Evolutionary conservation across 1,284 basidiomycete species (phyloP), one percentile per base, ranked within the genome.

Genomic region (Ganoderma leucocontextum): DNA sequence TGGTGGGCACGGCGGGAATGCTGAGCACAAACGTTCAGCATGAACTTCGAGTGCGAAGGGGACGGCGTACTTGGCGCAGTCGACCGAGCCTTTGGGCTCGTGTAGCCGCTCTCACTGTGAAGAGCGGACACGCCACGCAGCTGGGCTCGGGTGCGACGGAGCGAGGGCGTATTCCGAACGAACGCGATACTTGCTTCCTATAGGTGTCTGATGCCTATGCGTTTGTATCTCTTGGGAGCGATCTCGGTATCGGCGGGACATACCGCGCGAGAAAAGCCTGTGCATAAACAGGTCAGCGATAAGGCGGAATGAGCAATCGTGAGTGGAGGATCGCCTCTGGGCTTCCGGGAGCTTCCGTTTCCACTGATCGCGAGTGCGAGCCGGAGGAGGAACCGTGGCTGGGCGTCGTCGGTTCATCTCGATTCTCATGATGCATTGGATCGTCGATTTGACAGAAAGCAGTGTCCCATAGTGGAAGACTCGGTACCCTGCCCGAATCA

Each of bases 391-490:
- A 41, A 60, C 35, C 35, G 38, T 41, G 25, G n/a, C 38, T 60
- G 13, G 10, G 22, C 58, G 58, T 25, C 22, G 58, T 36, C 2
- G 22, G 22, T 38, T 41, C 22, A 60, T 61, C 33, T n/a, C n/a
- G n/a, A n/a, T n/a, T n/a, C n/a, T 25, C 10, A 42, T 62, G 47
- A 60, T 19, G 49, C 61, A 15, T 22, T 58, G 60, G 60, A 66
- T 66, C 65, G 60, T 66, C 53, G 65, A 66, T 66, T 47, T 36
- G 29, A 38, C 61, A 66, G 22, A 41, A 29, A 57, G 60, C 60
- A 13, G 41, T 62, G 60, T 44, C 33, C 29, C 33, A 33, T 42
- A 35, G 8, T 44, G 65, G 61, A 66, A 62, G 17, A 52, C 36
- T 64, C 62, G 62, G 49, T 38, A 29, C 19, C 58, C 22, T 38